These are phyloP conservation scores for Phytophthora vignae DNA, from an alignment of 352 stramenopile genomes.

Conservation along the genomic window DNA sequence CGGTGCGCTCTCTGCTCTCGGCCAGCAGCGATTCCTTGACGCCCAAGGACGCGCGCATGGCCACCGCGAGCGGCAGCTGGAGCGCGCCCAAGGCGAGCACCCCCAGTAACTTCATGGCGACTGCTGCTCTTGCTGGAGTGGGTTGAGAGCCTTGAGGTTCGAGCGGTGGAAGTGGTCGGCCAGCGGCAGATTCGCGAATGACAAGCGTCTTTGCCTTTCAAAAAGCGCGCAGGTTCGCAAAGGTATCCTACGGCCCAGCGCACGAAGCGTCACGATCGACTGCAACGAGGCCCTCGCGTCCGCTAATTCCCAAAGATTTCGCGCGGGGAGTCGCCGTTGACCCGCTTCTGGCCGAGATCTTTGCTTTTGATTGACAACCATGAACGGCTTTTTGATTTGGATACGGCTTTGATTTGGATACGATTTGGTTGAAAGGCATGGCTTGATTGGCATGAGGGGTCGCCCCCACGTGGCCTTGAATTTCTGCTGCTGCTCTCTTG, in stretches of 20 bases:
- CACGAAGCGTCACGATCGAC: slow-evolving; percentile 2
- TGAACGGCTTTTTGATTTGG: slow-evolving; percentile 15
- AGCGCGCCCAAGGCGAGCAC: slow-evolving; percentile 24
- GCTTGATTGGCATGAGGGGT: slow-evolving; percentile 26
- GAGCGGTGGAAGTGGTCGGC: slow-evolving; percentile 11
- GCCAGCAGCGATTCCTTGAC: slow-evolving; percentile 37
- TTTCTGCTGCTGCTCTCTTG: neutral
- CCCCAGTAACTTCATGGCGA: slow-evolving; percentile 32
- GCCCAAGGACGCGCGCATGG: slow-evolving; percentile 20
- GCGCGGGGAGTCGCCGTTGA: slow-evolving; percentile 17
- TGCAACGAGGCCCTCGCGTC: slow-evolving; percentile 1
- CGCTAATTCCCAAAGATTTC: slow-evolving; percentile 27
- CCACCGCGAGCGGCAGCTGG: slow-evolving; percentile 24
- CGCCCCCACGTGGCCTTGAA: neutral
- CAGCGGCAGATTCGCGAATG: slow-evolving; percentile 38
- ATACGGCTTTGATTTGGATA: neutral
- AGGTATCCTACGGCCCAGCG: neutral
- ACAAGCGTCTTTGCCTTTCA: neutral
- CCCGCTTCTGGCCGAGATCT: slow-evolving; percentile 11
- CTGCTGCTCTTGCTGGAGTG: neutral
- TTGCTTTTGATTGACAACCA: slow-evolving; percentile 30
- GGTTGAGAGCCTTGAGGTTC: neutral
- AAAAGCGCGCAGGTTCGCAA: neutral
- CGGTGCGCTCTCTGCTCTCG: slow-evolving; percentile 17
- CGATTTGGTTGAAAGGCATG: neutral